Conservation (phyloP, 2,329 filamentous ascomycete genomes). For the Colletotrichum sp. region DNA sequence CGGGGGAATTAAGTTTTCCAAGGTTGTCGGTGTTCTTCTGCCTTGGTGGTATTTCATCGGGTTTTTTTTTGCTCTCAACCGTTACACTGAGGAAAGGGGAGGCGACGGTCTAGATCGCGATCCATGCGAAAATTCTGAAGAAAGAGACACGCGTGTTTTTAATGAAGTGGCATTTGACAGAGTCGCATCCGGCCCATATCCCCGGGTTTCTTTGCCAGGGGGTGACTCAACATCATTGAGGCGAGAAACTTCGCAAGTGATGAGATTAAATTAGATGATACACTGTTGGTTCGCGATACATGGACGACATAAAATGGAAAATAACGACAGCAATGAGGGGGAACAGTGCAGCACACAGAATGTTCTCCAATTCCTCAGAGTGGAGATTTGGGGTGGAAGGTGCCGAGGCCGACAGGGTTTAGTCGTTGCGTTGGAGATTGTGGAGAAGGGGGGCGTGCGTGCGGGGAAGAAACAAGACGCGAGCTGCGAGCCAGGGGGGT, state of each 20-base stretch:
- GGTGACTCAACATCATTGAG: background rate
- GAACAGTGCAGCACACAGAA: background rate
- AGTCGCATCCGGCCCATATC: background rate
- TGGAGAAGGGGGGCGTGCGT: slow-evolving; percentile 7
- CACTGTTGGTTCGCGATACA: background rate
- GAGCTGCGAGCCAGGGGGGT: background rate
- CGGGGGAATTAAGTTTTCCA: background rate
- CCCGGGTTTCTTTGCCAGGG: background rate
- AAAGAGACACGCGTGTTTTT: background rate
- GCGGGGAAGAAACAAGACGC: background rate
- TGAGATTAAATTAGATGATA: background rate
- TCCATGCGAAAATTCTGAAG: background rate
- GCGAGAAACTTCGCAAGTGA: background rate
- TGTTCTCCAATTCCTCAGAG: background rate
- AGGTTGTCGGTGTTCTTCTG: background rate
- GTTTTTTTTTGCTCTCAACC: background rate
- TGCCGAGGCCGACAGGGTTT: slow-evolving; percentile 10
- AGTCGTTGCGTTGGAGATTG: slow-evolving; percentile 12
- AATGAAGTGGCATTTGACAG: background rate
- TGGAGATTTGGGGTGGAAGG: slow-evolving; percentile 10
- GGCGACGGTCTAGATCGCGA: background rate
- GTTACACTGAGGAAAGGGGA: background rate
- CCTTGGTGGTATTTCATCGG: background rate
- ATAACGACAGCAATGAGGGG: background rate
- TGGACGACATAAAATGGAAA: background rate